Conservation (phyloP, 2,329 filamentous ascomycete genomes). For the Talaromyces sp. region DNA sequence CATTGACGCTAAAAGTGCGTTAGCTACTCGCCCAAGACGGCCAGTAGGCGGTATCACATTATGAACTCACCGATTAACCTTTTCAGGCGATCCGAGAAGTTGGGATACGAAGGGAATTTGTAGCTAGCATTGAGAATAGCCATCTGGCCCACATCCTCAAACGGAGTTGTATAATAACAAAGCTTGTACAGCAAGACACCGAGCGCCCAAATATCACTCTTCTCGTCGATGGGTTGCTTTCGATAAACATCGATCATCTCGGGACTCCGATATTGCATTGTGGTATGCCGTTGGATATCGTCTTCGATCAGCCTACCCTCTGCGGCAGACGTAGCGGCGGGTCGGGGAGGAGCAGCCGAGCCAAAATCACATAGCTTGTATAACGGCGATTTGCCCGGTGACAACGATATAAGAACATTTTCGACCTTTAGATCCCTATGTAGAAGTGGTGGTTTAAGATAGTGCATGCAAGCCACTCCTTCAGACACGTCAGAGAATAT, state of each 20-base stretch:
- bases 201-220: constrained; percentile 96
- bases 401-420: constrained; percentile 82
- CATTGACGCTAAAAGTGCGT: constrained; percentile 65
- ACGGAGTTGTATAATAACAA: constrained; percentile 98
- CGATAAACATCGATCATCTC: constrained; percentile 99
- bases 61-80: constrained; percentile 68
- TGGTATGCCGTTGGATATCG: constrained; percentile 94
- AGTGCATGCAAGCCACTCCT: constrained; percentile 98
- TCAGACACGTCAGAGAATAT: constrained; percentile 96
- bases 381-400: constrained; percentile 55
- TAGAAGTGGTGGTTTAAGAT: constrained; percentile 85
- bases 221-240: constrained; percentile 95
- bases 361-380: constrained; percentile 99
- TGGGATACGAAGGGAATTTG: constrained; percentile 81
- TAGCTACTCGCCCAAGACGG: neutral
- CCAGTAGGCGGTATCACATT: neutral
- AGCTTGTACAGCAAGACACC: constrained; percentile 95
- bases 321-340: constrained; percentile 76
- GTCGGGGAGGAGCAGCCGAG: constrained; percentile 75
- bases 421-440: constrained; percentile 97
- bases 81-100: constrained; percentile 86
- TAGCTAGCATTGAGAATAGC: constrained; percentile 94
- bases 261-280: constrained; percentile 92
- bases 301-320: constrained; percentile 94
- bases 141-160: constrained; percentile 95